Percentiles rank a stretch among this genome's conserved stretches.
phyloP scores from a whole-genome alignment of 768 basidiomycete species.

The Boletus rubroflammeus region DNA sequence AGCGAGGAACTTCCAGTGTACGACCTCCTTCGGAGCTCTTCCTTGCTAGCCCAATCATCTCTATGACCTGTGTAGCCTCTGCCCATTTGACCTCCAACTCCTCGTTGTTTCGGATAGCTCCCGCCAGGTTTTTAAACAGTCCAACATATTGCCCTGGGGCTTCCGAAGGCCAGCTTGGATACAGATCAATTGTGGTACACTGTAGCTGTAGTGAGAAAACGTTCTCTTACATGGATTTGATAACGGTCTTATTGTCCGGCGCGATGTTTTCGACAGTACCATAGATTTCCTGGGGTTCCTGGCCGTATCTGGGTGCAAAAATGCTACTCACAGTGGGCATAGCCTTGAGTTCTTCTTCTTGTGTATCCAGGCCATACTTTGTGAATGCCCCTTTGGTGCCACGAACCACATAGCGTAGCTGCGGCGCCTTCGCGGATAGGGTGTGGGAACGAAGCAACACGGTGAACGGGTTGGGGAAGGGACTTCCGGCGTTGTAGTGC shows the following conservation, averaged over 20 bases:
- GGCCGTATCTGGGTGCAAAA: slow-evolving; percentile 47
- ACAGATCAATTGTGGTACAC: slow-evolving; percentile 18
- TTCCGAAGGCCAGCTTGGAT: slow-evolving; percentile 58
- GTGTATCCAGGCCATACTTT: slow-evolving; percentile 75
- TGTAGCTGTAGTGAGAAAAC: slow-evolving; percentile 20
- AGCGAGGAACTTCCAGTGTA: slow-evolving; percentile 39
- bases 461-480: slow-evolving; percentile 52
- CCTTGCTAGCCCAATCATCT: slow-evolving; percentile 73
- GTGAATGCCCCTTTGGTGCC: slow-evolving; percentile 69
- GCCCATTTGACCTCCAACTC: slow-evolving; percentile 67
- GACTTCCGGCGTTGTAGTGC: slow-evolving; percentile 43
- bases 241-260: slow-evolving; percentile 38
- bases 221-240: slow-evolving; percentile 32
- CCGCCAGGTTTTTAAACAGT: slow-evolving; percentile 64
- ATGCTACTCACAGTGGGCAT: slow-evolving; percentile 47
- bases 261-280: slow-evolving; percentile 58
- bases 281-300: slow-evolving; percentile 60
- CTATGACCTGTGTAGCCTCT: slow-evolving; percentile 66
- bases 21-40: slow-evolving; percentile 60
- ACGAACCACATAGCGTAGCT: slow-evolving; percentile 69
- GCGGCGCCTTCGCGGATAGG: slow-evolving; percentile 61
- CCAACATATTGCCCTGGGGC: slow-evolving; percentile 56
- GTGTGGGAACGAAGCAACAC: slow-evolving; percentile 67
- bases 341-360: slow-evolving; percentile 71
- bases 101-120: slow-evolving; percentile 52